Conservation (phyloP, 495 filamentous ascomycete species). For the Neurospora terricola region DNA sequence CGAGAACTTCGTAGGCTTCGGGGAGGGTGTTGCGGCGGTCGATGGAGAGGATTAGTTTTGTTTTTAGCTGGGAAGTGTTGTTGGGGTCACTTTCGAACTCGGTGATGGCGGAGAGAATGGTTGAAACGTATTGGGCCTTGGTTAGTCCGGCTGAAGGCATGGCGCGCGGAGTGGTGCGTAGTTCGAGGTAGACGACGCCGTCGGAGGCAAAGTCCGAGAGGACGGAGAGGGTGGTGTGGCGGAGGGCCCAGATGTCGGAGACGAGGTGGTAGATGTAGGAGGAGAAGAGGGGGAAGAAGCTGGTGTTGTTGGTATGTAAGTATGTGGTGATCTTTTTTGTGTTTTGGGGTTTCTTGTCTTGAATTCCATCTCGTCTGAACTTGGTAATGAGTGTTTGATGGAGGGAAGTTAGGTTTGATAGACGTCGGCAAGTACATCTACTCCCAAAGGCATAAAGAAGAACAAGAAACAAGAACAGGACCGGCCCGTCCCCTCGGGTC, state of each 20-base stretch:
- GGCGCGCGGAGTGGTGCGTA: slow-evolving; percentile 69
- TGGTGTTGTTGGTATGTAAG: slow-evolving; percentile 38
- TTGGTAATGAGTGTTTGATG: background rate
- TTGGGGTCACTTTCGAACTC: slow-evolving; percentile 24
- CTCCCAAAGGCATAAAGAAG: background rate
- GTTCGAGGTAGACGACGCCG: slow-evolving; percentile 69
- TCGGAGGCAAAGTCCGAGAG: slow-evolving; percentile 61
- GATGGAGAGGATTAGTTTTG: slow-evolving; percentile 62
- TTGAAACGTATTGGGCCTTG: slow-evolving; percentile 53
- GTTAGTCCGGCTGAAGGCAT: slow-evolving; percentile 43
- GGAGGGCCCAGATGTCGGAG: slow-evolving; percentile 46
- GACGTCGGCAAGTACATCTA: background rate
- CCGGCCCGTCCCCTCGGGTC: background rate
- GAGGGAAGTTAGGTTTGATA: background rate
- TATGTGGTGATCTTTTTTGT: background rate
- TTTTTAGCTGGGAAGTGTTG: slow-evolving; percentile 14
- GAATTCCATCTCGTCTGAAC: background rate
- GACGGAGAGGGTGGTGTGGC: slow-evolving; percentile 56
- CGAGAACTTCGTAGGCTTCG: slow-evolving; percentile 50
- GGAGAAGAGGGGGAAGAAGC: slow-evolving; percentile 32
- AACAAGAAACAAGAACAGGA: background rate
- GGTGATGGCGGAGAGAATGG: slow-evolving; percentile 50
- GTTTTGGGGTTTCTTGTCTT: background rate
- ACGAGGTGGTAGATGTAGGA: slow-evolving; percentile 67
- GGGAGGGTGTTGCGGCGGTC: slow-evolving; percentile 53